These are phyloP conservation scores for Mollisia scopiformis DNA, from an alignment of 2,329 filamentous ascomycete species.

Conservation along the genomic window DNA sequence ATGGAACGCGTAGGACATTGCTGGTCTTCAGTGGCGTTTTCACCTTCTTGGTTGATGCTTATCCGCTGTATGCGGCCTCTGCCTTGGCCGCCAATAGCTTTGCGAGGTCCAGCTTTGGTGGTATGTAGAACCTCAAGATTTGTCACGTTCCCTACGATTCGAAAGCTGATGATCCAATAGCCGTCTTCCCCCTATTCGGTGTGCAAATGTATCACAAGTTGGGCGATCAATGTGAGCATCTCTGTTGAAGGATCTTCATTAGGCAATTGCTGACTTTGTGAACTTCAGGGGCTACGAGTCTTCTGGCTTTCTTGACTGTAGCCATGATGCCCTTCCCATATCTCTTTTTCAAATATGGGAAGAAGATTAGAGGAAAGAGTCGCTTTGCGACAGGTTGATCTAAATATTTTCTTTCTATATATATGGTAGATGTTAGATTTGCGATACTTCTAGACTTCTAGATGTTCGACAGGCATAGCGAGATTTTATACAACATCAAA, in stretches of 20 bases:
- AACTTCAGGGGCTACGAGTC: constrained; percentile 57
- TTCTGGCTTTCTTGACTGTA: constrained; percentile 64
- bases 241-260: neutral
- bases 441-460: neutral
- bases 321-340: constrained; percentile 67
- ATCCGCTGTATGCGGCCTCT: constrained; percentile 73
- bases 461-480: constrained; percentile 15
- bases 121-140: constrained; percentile 23
- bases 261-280: neutral
- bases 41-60: constrained; percentile 79
- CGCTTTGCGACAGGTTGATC: constrained; percentile 47
- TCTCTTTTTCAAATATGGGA: constrained; percentile 64
- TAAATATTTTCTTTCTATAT: neutral
- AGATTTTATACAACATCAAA: neutral
- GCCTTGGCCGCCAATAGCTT: constrained; percentile 86
- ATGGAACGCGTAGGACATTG: constrained; percentile 58
- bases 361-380: constrained; percentile 57
- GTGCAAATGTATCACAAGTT: constrained; percentile 72
- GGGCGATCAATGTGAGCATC: constrained; percentile 58
- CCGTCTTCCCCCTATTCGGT: constrained; percentile 76
- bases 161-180: constrained; percentile 43
- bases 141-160: neutral
- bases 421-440: neutral
- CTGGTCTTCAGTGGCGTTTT: constrained; percentile 84
- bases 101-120: constrained; percentile 74